Evolutionary conservation across 768 basidiomycete genomes (phyloP), one percentile per base, ranked within the genome.

Genomic region (Leccinum ochraceum): DNA sequence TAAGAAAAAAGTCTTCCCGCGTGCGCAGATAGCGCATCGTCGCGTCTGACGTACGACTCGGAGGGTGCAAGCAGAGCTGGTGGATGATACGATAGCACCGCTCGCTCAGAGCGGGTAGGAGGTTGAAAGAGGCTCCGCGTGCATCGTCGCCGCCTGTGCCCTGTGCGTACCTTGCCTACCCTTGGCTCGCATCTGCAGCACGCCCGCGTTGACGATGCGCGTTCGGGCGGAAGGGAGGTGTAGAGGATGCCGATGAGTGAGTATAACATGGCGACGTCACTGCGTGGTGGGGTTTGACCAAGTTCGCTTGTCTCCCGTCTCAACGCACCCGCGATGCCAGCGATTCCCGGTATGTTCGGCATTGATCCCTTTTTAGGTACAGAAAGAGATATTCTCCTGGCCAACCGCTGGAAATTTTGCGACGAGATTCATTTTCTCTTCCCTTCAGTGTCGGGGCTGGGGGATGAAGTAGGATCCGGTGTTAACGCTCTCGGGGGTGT

Each of bases 1-100:
- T 3, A 86, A 85, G 67, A 26, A 95, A 94, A 77, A 95, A 98
- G 68, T 95, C 88, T 72, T 96, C 91, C 10, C 88, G 81, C 2
- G 91, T 92, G 37, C 92, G 87, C 36, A 97, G 81, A 69, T 26
- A 97, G 0, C 93, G 86, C 75, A 91, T 88, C 5, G 86, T 87
- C 58, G 87, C 86, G 37, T 88, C 86, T 0, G 91, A 91, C 0
- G 95, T 96, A 44, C 84, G 24, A 24, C 24, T 24, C 24, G 24
- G 81, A 8, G 89, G 83, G 68, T 98, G 93, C n/a, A 87, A 81
- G 75, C 92, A 96, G 1, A 98, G 83, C 60, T 95, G 90, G 70
- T 91, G 82, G n/a, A 98, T 24, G 24, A 24, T 24, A 24, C 24
- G 24, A 24, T 24, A 95, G 68, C 87, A 90, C 57, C 88, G 86